A percentile compares a stretch with the other conserved stretches of the same genome.
Conservation (phyloP, 495 filamentous ascomycete genomes). For the Penicillium waksmanii region DNA sequence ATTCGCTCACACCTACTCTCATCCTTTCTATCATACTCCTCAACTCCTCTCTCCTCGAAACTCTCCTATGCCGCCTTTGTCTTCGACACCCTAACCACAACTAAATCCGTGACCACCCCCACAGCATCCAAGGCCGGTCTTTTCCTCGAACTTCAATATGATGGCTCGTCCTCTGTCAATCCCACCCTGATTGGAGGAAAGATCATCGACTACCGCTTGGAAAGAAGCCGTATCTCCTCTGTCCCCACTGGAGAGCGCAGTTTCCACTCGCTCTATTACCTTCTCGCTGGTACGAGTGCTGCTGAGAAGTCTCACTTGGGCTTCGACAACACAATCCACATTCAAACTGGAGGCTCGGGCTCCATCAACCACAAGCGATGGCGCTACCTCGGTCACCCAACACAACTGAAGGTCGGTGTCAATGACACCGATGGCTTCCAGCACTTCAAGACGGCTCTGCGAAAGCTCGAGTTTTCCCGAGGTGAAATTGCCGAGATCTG, state of each 20-base stretch:
- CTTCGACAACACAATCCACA: constrained; percentile 62
- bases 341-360: constrained; percentile 45
- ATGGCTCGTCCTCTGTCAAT: constrained; percentile 77
- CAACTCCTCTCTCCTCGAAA: constrained; percentile 90
- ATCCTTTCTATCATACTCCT: constrained; percentile 80
- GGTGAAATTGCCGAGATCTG: constrained; percentile 96
- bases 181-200: constrained; percentile 92
- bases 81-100: constrained; percentile 94
- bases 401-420: constrained; percentile 93
- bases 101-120: constrained; percentile 94
- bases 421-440: constrained; percentile 96
- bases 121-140: constrained; percentile 94
- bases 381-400: constrained; percentile 95
- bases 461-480: constrained; percentile 91
- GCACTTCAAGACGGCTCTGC: constrained; percentile 92
- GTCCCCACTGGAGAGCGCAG: constrained; percentile 95
- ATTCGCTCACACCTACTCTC: constrained; percentile 85
- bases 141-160: constrained; percentile 95
- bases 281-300: constrained; percentile 86
- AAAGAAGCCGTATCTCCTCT: constrained; percentile 84
- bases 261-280: constrained; percentile 95
- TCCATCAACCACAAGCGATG: constrained; percentile 74
- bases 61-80: constrained; percentile 91
- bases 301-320: constrained; percentile 90
- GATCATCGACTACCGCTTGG: constrained; percentile 87